Evolutionary conservation across 129 eudicot species (phyloP).

Genomic region (Chrysanthemum seticuspe): DNA sequence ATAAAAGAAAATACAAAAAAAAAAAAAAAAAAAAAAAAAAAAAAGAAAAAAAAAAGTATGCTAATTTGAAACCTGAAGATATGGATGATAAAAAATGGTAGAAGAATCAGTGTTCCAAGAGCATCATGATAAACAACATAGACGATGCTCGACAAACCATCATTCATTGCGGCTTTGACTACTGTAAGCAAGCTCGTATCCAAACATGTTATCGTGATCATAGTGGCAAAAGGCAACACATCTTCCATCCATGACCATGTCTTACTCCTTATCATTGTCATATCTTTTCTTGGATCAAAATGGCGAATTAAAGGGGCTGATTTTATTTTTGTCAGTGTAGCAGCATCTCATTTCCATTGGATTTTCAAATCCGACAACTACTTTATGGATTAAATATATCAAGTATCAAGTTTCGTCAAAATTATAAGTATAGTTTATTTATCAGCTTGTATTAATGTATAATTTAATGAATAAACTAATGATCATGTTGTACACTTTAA

Average conservation of each 20-base stretch:
- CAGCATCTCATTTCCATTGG: neutral
- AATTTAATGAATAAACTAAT: too few species aligned
- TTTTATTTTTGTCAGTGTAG: neutral
- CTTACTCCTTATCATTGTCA: neutral
- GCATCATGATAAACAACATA: slow-evolving; percentile 33
- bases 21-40: too few species aligned
- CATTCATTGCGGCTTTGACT: slow-evolving; percentile 32
- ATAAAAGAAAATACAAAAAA: too few species aligned
- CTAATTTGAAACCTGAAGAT: slow-evolving; percentile 3
- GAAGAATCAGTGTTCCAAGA: slow-evolving; percentile 35
- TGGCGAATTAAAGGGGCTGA: neutral
- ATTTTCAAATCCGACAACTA: neutral
- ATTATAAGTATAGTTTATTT: neutral
- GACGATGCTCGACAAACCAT: slow-evolving; percentile 28
- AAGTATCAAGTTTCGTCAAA: neutral
- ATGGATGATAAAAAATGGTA: slow-evolving; percentile 30
- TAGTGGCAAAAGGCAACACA: slow-evolving; percentile 18
- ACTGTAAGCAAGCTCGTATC: slow-evolving; percentile 27
- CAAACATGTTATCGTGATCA: slow-evolving; percentile 23
- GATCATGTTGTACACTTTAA: too few species aligned
- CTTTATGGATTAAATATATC: neutral
- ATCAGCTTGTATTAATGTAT: neutral
- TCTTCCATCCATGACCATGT: slow-evolving; percentile 1
- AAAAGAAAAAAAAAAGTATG: too few species aligned
- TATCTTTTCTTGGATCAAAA: neutral